These are phyloP conservation scores for Neurospora sp. DNA, from an alignment of 2,329 filamentous ascomycete genomes.

Conservation along the genomic window DNA sequence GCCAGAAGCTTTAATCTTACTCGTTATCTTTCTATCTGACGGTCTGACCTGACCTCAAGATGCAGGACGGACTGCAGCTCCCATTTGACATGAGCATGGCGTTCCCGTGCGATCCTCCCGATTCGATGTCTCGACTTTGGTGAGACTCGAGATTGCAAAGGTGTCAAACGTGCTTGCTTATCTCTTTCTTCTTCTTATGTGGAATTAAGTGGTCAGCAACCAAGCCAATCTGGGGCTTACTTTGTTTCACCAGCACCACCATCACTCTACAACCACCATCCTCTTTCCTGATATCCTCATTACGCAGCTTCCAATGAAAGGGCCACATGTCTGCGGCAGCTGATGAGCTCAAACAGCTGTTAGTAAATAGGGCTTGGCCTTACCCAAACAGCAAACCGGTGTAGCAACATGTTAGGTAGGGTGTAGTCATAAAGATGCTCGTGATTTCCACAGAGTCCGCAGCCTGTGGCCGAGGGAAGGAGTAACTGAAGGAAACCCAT, in stretches of 20 bases:
- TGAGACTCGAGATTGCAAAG: background rate
- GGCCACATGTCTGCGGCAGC: constrained; percentile 13
- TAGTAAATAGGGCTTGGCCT: background rate
- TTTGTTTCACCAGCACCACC: background rate
- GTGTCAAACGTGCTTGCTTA: background rate
- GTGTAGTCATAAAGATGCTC: background rate
- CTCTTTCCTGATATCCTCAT: constrained; percentile 1
- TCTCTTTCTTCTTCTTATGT: background rate
- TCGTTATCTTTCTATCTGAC: background rate
- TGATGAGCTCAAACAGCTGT: constrained; percentile 6
- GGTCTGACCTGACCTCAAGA: background rate
- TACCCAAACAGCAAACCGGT: background rate
- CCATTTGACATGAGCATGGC: constrained; percentile 4
- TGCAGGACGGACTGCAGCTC: constrained; percentile 5
- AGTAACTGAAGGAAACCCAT: background rate
- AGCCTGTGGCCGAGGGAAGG: background rate
- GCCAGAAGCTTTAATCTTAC: background rate
- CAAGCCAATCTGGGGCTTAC: background rate
- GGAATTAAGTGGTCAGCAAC: background rate
- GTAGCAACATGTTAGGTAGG: background rate
- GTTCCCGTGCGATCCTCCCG: background rate
- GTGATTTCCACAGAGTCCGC: background rate
- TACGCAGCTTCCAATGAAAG: constrained; percentile 1
- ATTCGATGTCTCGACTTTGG: background rate
- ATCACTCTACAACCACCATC: background rate